Evolutionary conservation across 2,329 filamentous ascomycete genomes (phyloP).

Genomic region (Alternaria rosae): DNA sequence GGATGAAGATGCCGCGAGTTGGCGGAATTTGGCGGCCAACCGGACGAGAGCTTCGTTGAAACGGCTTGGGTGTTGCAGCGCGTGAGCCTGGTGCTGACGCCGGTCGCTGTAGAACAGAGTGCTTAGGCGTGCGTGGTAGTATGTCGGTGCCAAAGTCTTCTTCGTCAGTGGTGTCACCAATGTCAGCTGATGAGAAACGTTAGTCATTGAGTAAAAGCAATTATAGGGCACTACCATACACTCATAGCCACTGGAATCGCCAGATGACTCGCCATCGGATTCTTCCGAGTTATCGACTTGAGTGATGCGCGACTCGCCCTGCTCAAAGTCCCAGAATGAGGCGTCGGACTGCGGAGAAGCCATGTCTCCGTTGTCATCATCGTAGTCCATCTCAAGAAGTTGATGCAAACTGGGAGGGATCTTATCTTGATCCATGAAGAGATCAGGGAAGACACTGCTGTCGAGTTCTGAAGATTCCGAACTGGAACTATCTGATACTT

Average conservation of each 20-base stretch:
- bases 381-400: slow-evolving; percentile 69
- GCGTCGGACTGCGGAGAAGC: slow-evolving; percentile 48
- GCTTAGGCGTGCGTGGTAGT: slow-evolving; percentile 56
- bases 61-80: slow-evolving; percentile 49
- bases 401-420: slow-evolving; percentile 76
- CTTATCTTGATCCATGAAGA: slow-evolving; percentile 78
- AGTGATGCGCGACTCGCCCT: slow-evolving; percentile 54
- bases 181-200: slow-evolving; percentile 59
- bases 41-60: slow-evolving; percentile 40
- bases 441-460: slow-evolving; percentile 75
- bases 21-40: slow-evolving; percentile 41
- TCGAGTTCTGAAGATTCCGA: slow-evolving; percentile 62
- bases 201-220: slow-evolving; percentile 50
- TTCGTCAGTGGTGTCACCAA: slow-evolving; percentile 66
- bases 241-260: slow-evolving; percentile 64
- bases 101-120: slow-evolving; percentile 59
- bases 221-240: slow-evolving; percentile 56
- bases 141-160: slow-evolving; percentile 55
- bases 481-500: slow-evolving; percentile 66
- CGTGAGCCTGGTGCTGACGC: slow-evolving; percentile 54
- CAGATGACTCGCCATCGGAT: slow-evolving; percentile 55
- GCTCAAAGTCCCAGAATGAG: slow-evolving; percentile 70
- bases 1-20: slow-evolving; percentile 47
- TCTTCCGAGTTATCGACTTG: slow-evolving; percentile 38
- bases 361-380: slow-evolving; percentile 57